Base-by-base conservation (phyloP, 1,139 yeast species). In the Zygosaccharomyces sapae region DNA sequence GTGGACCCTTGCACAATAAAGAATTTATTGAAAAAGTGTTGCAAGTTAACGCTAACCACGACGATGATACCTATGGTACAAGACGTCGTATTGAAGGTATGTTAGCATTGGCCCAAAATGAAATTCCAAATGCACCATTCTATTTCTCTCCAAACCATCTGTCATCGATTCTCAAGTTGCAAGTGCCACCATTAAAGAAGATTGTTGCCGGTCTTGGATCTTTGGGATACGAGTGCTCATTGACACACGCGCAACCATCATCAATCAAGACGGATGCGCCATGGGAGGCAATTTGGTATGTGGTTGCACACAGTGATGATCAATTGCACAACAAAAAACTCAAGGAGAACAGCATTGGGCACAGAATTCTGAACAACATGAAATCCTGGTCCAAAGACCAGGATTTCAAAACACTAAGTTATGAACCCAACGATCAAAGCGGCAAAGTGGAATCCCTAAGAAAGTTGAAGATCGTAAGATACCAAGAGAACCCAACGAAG, bases 261-360 rank as follows among this genome's bases (percentile, higher is more conserved):
- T 82, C 92, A 47, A 71, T 92, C 55, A 92, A 92, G 71, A 92
- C 97, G 1, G 73, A 87, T 61, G 97, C 97, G 0, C 89, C 96
- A 4, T 86, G 87, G 83, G 80, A 76, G 33, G 77, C 78, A 25
- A 72, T 90, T 36, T 83, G 96, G 81, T 80, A 78, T 50, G 72
- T 90, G 20, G 77, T 82, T 64, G 76, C 80, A 50, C 79, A 80
- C 53, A 87, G 94, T 83, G 74, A 83, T 45, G 70, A 67, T 41
- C 63, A 75, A 41, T 37, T 53, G n/a, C 33, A 50, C 39, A 65
- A 72, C 22, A 63, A 61, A 34, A 70, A 72, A 61, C 58, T 76
- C 65, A 77, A 75, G 54, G 67, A 69, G 44, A 77, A 77, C 18
- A 72, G 84, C 5, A 80, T 84, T 1, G 97, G 96, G 0, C 76